phyloP scores from a whole-genome alignment of 805 yeast genomes.

The Candida succiphila region DNA sequence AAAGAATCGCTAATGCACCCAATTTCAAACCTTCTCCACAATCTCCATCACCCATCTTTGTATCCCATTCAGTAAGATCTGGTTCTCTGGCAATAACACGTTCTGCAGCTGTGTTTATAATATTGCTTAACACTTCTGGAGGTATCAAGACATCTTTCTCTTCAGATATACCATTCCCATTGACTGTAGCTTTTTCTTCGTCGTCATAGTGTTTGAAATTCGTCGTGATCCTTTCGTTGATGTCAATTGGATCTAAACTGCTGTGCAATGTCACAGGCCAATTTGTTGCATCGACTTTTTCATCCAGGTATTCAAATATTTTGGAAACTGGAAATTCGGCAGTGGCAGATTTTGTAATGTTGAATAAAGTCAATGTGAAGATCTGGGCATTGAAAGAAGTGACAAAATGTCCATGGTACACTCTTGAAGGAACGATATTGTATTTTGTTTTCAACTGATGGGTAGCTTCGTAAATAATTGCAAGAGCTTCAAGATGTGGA shows the following conservation, averaged over 20 bases:
- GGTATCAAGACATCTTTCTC: conserved; percentile 15
- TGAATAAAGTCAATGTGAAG: conserved; percentile 26
- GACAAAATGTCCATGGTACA: conserved; percentile 24
- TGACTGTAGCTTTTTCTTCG: not conserved
- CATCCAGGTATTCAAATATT: conserved; percentile 22
- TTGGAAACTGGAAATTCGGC: conserved; percentile 11
- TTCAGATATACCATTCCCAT: too few species aligned
- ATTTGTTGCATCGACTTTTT: conserved; percentile 20
- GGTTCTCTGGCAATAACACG: conserved; percentile 24
- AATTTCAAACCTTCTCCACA: conserved; percentile 28
- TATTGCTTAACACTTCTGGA: conserved; percentile 5
- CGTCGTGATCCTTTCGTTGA: conserved; percentile 15
- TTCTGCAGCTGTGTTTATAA: conserved; percentile 17
- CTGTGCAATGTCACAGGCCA: conserved; percentile 19
- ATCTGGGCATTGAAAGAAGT: conserved; percentile 28
- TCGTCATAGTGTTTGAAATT: conserved; percentile 20
- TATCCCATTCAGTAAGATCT: conserved; percentile 29
- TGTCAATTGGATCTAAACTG: conserved; percentile 9
- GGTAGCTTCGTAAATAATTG: conserved; percentile 16
- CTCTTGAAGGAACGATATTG: conserved; percentile 19
- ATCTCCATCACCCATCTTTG: conserved; percentile 34
- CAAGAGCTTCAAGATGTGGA: conserved; percentile 23
- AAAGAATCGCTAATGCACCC: conserved; percentile 22
- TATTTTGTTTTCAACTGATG: conserved; percentile 16
- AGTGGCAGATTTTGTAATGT: conserved; percentile 20